These are phyloP conservation scores for Saccharomyces hybrid DNA, from an alignment of 1,139 yeast genomes.

Conservation along the genomic window DNA sequence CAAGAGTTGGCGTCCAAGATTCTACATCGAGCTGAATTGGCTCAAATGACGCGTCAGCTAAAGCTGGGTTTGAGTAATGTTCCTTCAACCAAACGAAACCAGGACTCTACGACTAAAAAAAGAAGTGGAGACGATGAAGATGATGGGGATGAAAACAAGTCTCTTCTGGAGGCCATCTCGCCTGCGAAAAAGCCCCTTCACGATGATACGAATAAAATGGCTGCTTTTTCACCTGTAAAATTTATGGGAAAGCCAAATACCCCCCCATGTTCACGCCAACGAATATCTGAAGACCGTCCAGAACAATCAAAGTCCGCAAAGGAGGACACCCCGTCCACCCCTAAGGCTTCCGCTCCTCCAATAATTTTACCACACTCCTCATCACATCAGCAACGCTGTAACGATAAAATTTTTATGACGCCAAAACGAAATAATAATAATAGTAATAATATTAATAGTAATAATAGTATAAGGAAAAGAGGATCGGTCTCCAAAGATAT, in stretches of 20 bases:
- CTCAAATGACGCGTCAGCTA: constrained; percentile 31
- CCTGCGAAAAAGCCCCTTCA: constrained; percentile 7
- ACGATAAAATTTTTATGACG: constrained; percentile 6
- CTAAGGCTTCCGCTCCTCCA: background rate
- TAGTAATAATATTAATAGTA: background rate
- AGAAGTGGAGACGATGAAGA: constrained; percentile 2
- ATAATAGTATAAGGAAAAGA: constrained; percentile 1
- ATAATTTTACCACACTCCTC: background rate
- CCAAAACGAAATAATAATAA: constrained; percentile 6
- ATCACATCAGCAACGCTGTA: background rate
- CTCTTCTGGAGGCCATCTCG: constrained; percentile 9
- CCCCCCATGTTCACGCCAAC: constrained; percentile 8
- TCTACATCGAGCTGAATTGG: constrained; percentile 30
- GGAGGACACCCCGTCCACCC: constrained; percentile 3
- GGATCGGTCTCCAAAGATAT: background rate
- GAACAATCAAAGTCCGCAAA: background rate
- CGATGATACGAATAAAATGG: constrained; percentile 3
- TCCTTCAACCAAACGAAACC: constrained; percentile 13
- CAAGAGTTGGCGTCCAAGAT: constrained; percentile 28
- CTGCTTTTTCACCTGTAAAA: background rate
- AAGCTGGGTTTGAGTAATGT: constrained; percentile 28
- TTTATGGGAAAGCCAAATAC: background rate
- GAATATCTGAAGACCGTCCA: background rate
- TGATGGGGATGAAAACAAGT: constrained; percentile 8
- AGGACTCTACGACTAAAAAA: constrained; percentile 3